Conservation (phyloP, 2,329 filamentous ascomycete genomes). For the Trichoderma sp. region DNA sequence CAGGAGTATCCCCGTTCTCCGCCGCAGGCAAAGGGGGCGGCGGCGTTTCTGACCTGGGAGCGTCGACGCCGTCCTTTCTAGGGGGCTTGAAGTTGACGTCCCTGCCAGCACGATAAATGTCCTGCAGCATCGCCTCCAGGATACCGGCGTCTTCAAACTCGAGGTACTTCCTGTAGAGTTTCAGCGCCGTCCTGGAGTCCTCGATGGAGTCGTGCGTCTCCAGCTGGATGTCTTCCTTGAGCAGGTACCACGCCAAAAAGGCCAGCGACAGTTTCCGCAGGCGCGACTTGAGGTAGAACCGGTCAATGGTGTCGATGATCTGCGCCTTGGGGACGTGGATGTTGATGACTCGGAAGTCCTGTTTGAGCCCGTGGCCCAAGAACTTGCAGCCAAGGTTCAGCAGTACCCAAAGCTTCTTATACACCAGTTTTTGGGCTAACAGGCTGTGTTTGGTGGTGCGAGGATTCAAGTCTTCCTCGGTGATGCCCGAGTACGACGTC, state of each 20-base stretch:
- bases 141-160: conserved; percentile 87
- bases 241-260: conserved; percentile 85
- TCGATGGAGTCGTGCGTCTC: conserved; percentile 94
- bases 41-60: conserved; percentile 52
- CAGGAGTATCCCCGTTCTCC: conserved; percentile 26
- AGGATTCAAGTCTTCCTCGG: conserved; percentile 77
- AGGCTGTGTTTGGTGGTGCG: conserved; percentile 76
- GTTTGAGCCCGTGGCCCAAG: conserved; percentile 86
- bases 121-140: conserved; percentile 76
- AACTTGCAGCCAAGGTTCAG: conserved; percentile 93
- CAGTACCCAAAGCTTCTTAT: conserved; percentile 97
- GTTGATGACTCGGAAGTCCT: conserved; percentile 97
- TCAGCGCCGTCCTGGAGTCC: conserved; percentile 85
- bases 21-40: conserved; percentile 49
- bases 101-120: conserved; percentile 65
- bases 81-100: conserved; percentile 52
- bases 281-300: conserved; percentile 79
- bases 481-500: conserved; percentile 90
- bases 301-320: conserved; percentile 88
- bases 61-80: conserved; percentile 43
- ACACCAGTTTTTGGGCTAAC: conserved; percentile 82
- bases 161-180: conserved; percentile 82
- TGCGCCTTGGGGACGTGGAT: conserved; percentile 89
- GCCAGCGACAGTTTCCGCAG: conserved; percentile 85
- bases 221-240: conserved; percentile 91